Evolutionary conservation across 768 basidiomycete genomes (phyloP).

Genomic region (Boletus subcaerulescens): DNA sequence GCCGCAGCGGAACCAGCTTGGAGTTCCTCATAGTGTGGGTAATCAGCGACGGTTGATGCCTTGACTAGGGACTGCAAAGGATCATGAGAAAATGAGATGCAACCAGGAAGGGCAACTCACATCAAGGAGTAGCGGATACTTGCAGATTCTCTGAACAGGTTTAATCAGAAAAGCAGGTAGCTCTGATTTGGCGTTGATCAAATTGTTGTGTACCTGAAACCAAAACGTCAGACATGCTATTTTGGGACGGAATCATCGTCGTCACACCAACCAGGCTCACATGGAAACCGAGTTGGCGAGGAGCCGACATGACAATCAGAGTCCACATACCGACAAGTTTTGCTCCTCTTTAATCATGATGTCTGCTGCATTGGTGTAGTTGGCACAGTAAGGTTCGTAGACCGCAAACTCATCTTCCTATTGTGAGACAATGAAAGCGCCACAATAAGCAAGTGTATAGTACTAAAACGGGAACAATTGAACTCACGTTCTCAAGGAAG

Average conservation of each 20-base stretch:
- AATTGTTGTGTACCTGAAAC: constrained; percentile 66
- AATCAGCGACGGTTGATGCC: constrained; percentile 58
- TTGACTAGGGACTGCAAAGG: constrained; percentile 66
- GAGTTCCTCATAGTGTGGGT: constrained; percentile 76
- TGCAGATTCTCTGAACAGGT: constrained; percentile 97
- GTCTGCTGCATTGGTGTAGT: constrained; percentile 85
- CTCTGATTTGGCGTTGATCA: constrained; percentile 90
- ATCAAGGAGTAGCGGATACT: constrained; percentile 93
- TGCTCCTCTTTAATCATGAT: constrained; percentile 85
- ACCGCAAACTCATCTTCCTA: constrained; percentile 95
- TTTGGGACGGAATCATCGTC: constrained; percentile 17
- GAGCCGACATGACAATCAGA: neutral
- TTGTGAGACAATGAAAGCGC: constrained; percentile 49
- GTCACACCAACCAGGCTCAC: constrained; percentile 24
- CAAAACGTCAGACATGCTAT: constrained; percentile 18
- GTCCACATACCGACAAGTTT: constrained; percentile 69
- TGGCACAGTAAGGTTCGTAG: constrained; percentile 97
- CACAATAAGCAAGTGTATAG: constrained; percentile 34
- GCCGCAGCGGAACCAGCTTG: constrained; percentile 81
- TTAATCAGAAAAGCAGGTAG: constrained; percentile 97
- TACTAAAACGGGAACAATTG: constrained; percentile 9
- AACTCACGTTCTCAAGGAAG: constrained; percentile 77
- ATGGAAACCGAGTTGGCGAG: constrained; percentile 13
- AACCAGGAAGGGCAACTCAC: constrained; percentile 44
- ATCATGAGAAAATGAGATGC: constrained; percentile 6